Base-by-base conservation (phyloP, 208 protist species). In the Crithidia sp. region DNA sequence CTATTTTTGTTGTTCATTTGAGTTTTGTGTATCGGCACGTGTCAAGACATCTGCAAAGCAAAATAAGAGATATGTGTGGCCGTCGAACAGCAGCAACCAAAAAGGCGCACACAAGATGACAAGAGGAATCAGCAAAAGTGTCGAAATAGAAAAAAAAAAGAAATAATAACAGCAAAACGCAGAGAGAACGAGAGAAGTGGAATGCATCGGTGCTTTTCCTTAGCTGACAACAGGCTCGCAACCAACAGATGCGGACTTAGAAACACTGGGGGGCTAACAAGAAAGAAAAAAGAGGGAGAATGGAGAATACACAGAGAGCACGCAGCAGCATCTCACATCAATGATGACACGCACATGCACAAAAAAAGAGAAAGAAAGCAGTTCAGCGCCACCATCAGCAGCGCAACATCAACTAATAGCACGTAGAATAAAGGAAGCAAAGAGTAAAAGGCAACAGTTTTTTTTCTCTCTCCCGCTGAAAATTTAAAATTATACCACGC, bases 81-180 rank as follows among this genome's bases (percentile, higher is more conserved):
- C 28, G 28, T 28, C 28, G 41, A 50, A 61, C 39, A 71, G 17
- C 28, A 37, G 9, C 13, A 53, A 55, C 4, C 5, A 44, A 16
- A 64, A 39, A 65, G 49, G 40, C 5, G 12, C 7, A 63, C 16
- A 58, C 4, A 55, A 73, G 7, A 58, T 36, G n/a, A 44, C 19
- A 10, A 28, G 28, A 28, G 28, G 28, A 28, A 28, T 28, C 28
- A 28, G 28, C 1, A 2, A 1, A 28, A 28, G 28, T 1, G 56
- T 40, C 10, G 3, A 39, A 50, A 69, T n/a, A 9, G 49, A 69
- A 69, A 6, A 54, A 63, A 60, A 57, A 39, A 39, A 53, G 37
- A 54, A 13, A 64, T 7, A 40, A 58, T 8, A 39, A 58, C 4
- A 58, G 39, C 54, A 50, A 70, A 39, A 60, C 53, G 60, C 17